These are phyloP conservation scores for Raphanus hybrid DNA, from an alignment of 441 rosid species.

Conservation along the genomic window DNA sequence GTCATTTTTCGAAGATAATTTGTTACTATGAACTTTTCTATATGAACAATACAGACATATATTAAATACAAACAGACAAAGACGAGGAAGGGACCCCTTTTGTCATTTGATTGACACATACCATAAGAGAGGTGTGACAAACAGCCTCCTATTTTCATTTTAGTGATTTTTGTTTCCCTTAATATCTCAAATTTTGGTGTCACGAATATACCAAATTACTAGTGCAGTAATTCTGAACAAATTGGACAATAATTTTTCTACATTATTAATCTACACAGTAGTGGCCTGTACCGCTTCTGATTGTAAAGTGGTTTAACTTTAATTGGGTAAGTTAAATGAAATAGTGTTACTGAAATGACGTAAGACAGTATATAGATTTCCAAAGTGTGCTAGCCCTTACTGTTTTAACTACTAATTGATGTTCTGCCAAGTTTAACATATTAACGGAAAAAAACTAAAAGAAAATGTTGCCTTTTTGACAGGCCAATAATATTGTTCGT, in stretches of 20 bases:
- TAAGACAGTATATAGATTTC: neutral
- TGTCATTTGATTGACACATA: slow-evolving; percentile 44
- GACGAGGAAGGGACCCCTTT: slow-evolving; percentile 32
- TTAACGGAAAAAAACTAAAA: neutral
- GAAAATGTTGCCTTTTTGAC: neutral
- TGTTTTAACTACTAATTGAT: neutral
- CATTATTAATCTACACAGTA: slow-evolving; percentile 22
- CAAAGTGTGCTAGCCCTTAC: slow-evolving; percentile 10
- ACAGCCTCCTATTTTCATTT: slow-evolving; percentile 35
- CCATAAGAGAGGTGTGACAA: slow-evolving; percentile 40
- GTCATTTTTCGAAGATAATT: neutral
- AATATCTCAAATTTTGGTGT: slow-evolving; percentile 30
- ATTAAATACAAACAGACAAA: slow-evolving; percentile 39
- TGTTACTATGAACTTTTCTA: neutral
- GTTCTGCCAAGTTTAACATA: slow-evolving; percentile 8
- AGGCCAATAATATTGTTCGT: slow-evolving; percentile 34
- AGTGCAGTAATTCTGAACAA: slow-evolving; percentile 24
- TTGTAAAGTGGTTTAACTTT: slow-evolving; percentile 5
- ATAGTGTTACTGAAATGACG: slow-evolving; percentile 30
- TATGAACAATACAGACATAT: neutral
- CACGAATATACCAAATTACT: slow-evolving; percentile 6
- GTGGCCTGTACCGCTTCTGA: slow-evolving; percentile 23
- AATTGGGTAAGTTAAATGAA: neutral
- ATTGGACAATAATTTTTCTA: slow-evolving; percentile 23
- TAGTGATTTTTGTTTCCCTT: slow-evolving; percentile 35